Conservation (phyloP, 164 flowering plant species). For the Berberis thunbergii region DNA sequence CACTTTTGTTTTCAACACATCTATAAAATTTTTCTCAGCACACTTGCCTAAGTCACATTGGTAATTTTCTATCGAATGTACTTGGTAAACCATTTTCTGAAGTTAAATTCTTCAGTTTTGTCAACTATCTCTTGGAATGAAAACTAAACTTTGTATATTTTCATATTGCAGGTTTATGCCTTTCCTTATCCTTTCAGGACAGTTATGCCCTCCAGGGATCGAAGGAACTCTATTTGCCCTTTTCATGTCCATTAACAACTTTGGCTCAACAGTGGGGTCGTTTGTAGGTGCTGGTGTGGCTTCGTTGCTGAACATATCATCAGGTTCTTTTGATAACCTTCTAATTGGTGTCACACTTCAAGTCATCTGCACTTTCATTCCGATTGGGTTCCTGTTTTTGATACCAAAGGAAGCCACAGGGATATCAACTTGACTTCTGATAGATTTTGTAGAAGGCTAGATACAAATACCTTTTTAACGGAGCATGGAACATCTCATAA, state of each 20-base stretch:
- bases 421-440: conserved; percentile 33
- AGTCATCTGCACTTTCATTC: conserved; percentile 57
- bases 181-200: conserved; percentile 84
- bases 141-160: background rate
- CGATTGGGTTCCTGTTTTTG: conserved; percentile 62
- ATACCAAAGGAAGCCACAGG: conserved; percentile 89
- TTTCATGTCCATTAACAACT: conserved; percentile 90
- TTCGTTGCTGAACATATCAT: conserved; percentile 59
- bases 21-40: no score
- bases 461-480: no score
- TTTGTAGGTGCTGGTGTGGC: conserved; percentile 80
- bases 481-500: no score
- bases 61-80: no score
- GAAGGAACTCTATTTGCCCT: conserved; percentile 94
- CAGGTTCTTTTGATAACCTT: conserved; percentile 79
- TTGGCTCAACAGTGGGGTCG: conserved; percentile 69
- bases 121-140: background rate
- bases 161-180: conserved; percentile 77
- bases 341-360: conserved; percentile 44
- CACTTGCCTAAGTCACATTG: no score
- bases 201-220: conserved; percentile 90
- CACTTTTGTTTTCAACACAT: no score
- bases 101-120: no score
- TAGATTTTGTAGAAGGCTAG: background rate
- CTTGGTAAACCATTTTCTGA: no score